Conservation (phyloP, 495 filamentous ascomycete genomes). For the Penicillium samsonianum region DNA sequence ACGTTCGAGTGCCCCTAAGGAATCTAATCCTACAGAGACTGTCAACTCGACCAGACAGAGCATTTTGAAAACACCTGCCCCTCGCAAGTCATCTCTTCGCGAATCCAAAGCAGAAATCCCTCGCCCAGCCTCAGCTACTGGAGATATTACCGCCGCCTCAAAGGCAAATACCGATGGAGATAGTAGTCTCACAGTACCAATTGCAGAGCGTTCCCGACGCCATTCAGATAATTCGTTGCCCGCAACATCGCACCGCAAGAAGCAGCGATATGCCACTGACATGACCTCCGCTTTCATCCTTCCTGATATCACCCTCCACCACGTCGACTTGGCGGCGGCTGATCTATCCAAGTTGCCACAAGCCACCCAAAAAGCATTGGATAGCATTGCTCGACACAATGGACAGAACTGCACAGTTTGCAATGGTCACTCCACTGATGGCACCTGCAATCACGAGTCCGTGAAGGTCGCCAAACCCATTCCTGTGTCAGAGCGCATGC, state of each 20-base stretch:
- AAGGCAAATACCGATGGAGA: constrained; percentile 34
- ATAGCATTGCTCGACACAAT: constrained; percentile 63
- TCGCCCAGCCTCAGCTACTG: constrained; percentile 42
- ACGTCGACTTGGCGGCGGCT: constrained; percentile 35
- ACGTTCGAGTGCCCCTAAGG: constrained; percentile 33
- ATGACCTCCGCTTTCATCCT: constrained; percentile 30
- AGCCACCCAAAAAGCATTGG: constrained; percentile 58
- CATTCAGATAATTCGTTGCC: constrained; percentile 49
- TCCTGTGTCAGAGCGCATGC: constrained; percentile 69
- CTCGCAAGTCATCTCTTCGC: constrained; percentile 52
- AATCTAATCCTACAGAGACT: constrained; percentile 35
- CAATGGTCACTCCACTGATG: constrained; percentile 50
- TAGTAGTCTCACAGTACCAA: constrained; percentile 33
- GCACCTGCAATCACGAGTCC: constrained; percentile 45
- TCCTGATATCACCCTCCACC: constrained; percentile 64
- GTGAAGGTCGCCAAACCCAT: constrained; percentile 66
- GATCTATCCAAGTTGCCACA: constrained; percentile 43
- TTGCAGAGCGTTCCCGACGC: constrained; percentile 40
- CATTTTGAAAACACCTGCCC: constrained; percentile 34
- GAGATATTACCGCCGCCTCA: constrained; percentile 37
- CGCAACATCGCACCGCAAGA: constrained; percentile 31
- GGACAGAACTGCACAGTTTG: constrained; percentile 75
- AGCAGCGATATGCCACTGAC: constrained; percentile 25
- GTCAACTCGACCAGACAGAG: constrained; percentile 42
- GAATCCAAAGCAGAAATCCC: constrained; percentile 33